A percentile compares a stretch with the other conserved stretches of the same genome.
Conservation (phyloP, 73 alveolate species). For the Tetrahymena borealis region DNA sequence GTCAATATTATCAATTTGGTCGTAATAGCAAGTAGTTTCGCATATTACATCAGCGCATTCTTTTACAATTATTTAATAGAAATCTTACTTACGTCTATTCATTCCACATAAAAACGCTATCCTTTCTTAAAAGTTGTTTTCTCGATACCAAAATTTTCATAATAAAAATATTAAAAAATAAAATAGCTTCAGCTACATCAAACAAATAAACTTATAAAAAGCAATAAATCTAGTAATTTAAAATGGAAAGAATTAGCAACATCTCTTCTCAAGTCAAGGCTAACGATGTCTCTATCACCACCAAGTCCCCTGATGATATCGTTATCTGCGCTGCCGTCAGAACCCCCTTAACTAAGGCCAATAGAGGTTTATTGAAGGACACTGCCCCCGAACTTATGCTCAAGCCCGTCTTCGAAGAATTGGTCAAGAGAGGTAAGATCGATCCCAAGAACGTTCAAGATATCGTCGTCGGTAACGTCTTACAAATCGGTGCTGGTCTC, state of each 20-base stretch:
- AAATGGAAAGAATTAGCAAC: neutral
- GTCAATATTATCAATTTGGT: neutral
- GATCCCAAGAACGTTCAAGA: constrained; percentile 89
- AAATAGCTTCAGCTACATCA: neutral
- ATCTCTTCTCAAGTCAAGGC: neutral
- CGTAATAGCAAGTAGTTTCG: neutral
- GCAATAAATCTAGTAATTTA: neutral
- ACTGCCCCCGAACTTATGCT: constrained; percentile 93
- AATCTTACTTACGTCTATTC: neutral
- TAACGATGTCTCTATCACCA: constrained; percentile 14
- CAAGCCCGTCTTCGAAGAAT: constrained; percentile 77
- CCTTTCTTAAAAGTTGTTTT: neutral
- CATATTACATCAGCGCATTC: neutral
- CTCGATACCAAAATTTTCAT: neutral
- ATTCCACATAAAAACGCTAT: neutral
- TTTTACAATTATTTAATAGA: neutral
- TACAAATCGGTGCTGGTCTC: constrained; percentile 96
- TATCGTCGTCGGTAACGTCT: constrained; percentile 95
- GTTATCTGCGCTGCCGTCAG: constrained; percentile 96
- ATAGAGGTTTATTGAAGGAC: constrained; percentile 92
- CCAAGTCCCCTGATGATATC: constrained; percentile 82
- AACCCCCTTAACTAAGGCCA: constrained; percentile 96
- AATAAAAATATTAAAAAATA: neutral
- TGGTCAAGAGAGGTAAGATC: constrained; percentile 69
- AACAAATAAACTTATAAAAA: neutral